Conservation (phyloP, 129 eudicot genomes). For the Flaveria trinervia region DNA sequence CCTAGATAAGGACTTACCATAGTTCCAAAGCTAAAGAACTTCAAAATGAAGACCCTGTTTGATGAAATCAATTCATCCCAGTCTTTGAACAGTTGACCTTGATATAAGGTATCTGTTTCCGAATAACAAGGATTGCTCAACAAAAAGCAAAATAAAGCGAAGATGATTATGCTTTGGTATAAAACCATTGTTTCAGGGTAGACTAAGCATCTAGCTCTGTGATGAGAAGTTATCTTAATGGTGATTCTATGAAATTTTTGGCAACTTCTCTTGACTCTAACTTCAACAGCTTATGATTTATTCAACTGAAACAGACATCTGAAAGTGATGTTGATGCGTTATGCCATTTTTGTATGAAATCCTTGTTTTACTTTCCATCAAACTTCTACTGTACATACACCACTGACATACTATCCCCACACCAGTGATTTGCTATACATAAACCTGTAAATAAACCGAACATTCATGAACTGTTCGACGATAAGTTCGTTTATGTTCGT, state of each 20-base stretch:
- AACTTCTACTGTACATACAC: no score
- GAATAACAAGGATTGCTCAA: slow-evolving; percentile 33
- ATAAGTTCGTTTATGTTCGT: no score
- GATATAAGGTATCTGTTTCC: slow-evolving; percentile 39
- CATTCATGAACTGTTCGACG: no score
- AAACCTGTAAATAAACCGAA: no score
- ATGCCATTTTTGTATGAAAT: no score
- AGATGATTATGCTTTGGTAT: not conserved
- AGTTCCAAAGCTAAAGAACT: slow-evolving; percentile 43
- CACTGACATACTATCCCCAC: no score
- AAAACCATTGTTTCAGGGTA: slow-evolving; percentile 24
- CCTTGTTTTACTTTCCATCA: no score
- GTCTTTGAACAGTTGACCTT: slow-evolving; percentile 43
- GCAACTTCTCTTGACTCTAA: not conserved
- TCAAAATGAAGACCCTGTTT: slow-evolving; percentile 35
- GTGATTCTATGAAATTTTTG: not conserved
- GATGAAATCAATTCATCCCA: slow-evolving; percentile 42
- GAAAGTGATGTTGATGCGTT: no score
- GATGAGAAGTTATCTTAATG: not conserved
- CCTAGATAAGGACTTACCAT: slow-evolving; percentile 32
- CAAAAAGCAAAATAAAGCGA: slow-evolving; percentile 4
- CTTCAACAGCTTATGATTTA: not conserved
- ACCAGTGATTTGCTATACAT: no score
- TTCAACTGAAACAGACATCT: no score
- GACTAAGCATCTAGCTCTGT: not conserved